Percentiles rank a stretch among this genome's conserved stretches.
Evolutionary conservation across 805 yeast species (phyloP).

Genomic region (Pichia nanzhaoensis): DNA sequence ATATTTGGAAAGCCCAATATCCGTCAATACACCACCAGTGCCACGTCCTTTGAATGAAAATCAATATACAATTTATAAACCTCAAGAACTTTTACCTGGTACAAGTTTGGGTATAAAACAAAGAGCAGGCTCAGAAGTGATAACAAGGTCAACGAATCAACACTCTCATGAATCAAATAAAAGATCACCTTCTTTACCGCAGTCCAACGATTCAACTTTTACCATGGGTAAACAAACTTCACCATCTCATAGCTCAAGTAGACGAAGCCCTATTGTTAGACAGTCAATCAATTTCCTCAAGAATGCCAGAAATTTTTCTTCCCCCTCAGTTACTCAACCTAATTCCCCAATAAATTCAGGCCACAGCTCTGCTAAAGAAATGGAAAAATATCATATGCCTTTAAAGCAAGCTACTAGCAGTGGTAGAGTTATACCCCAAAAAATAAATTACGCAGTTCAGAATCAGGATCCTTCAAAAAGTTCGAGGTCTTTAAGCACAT

Average conservation of each 20-base stretch:
- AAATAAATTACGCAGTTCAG: slow-evolving; percentile 29
- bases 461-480: slow-evolving; percentile 31
- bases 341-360: slow-evolving; percentile 9
- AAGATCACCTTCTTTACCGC: slow-evolving; percentile 20
- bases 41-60: neutral
- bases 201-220: neutral
- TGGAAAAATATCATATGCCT: slow-evolving; percentile 31
- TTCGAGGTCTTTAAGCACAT: slow-evolving; percentile 41
- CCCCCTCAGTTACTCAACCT: slow-evolving; percentile 16
- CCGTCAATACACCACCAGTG: neutral
- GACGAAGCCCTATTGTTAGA: slow-evolving; percentile 32
- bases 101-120: slow-evolving; percentile 2
- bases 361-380: slow-evolving; percentile 15
- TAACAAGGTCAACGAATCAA: neutral
- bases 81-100: slow-evolving; percentile 5
- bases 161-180: neutral
- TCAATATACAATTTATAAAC: neutral
- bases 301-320: slow-evolving; percentile 23
- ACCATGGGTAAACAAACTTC: neutral
- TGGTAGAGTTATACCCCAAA: slow-evolving; percentile 42
- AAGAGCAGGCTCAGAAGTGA: slow-evolving; percentile 3
- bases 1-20: neutral
- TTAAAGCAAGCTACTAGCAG: slow-evolving; percentile 34
- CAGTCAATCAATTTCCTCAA: slow-evolving; percentile 34
- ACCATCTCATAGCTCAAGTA: slow-evolving; percentile 2